Percentiles rank a stretch among this genome's conserved stretches.
Evolutionary conservation across 495 filamentous ascomycete genomes (phyloP).

Genomic region (Lophiostoma macrostomum): DNA sequence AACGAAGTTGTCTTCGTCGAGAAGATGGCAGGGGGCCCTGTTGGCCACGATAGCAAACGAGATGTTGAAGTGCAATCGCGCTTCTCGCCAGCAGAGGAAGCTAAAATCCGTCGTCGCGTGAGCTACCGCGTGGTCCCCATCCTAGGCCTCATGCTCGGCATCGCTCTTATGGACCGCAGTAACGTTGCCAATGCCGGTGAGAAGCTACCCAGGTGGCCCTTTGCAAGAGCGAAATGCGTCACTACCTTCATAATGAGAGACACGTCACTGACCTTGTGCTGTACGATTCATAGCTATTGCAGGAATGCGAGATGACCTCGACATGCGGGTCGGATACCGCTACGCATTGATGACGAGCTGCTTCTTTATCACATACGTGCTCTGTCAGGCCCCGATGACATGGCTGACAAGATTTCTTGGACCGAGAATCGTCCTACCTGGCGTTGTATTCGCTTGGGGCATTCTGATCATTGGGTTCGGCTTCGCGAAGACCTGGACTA

Average conservation of each 20-base stretch:
- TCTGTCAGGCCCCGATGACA: slow-evolving; percentile 16
- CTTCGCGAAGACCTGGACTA: slow-evolving; percentile 19
- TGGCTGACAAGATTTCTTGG: slow-evolving; percentile 8
- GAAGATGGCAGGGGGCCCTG: too few species aligned
- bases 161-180: slow-evolving; percentile 74
- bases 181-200: slow-evolving; percentile 72
- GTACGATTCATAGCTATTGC: too few species aligned
- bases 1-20: too few species aligned
- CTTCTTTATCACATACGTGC: slow-evolving; percentile 28
- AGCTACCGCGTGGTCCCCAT: slow-evolving; percentile 7
- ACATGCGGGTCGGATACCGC: slow-evolving; percentile 49
- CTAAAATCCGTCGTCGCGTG: background rate
- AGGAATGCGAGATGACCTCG: slow-evolving; percentile 62
- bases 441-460: slow-evolving; percentile 15
- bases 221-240: too few species aligned
- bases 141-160: slow-evolving; percentile 57
- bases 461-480: slow-evolving; percentile 22
- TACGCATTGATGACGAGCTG: slow-evolving; percentile 9
- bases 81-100: background rate
- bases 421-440: slow-evolving; percentile 10
- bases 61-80: background rate
- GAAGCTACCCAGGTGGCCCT: too few species aligned
- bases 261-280: too few species aligned
- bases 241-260: too few species aligned
- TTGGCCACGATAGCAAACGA: background rate